A percentile compares a stretch with the other conserved stretches of the same genome.
Conservation (phyloP, 768 basidiomycete species). For the Aureoboletus auriporus region DNA sequence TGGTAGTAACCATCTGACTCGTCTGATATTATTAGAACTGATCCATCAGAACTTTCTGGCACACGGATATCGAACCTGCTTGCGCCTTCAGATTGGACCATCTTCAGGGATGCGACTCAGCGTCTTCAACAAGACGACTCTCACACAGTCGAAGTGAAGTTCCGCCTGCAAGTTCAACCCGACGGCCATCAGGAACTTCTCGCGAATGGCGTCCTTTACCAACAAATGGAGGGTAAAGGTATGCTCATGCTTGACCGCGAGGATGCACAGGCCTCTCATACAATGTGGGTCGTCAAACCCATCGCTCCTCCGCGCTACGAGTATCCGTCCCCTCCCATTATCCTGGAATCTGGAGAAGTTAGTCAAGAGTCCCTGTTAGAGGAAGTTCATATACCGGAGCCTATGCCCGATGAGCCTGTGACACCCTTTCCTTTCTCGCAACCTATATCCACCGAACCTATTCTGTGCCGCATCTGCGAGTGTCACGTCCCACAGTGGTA, state of each 20-base stretch:
- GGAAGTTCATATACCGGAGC: conserved; percentile 38
- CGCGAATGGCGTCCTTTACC: conserved; percentile 51
- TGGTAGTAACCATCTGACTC: conserved; percentile 6
- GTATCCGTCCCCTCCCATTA: conserved; percentile 57
- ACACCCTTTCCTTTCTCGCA: conserved; percentile 74
- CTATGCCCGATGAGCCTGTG: conserved; percentile 40
- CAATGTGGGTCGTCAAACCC: conserved; percentile 97
- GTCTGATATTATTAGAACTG: conserved; percentile 49
- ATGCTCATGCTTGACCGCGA: conserved; percentile 98
- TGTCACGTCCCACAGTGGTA: conserved; percentile 97
- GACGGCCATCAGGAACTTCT: conserved; percentile 53
- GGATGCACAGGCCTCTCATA: conserved; percentile 84
- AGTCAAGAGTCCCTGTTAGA: conserved; percentile 33
- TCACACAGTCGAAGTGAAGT: conserved; percentile 89
- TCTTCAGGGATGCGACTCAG: conserved; percentile 84
- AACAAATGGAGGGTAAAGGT: conserved; percentile 94
- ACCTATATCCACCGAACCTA: conserved; percentile 75
- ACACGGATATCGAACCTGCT: conserved; percentile 80
- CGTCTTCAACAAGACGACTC: conserved; percentile 87
- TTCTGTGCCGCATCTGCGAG: conserved; percentile 97
- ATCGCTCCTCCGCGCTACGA: conserved; percentile 68
- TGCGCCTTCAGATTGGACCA: conserved; percentile 70
- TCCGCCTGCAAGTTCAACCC: conserved; percentile 77
- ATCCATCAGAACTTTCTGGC: conserved; percentile 74
- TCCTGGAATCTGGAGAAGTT: conserved; percentile 46